Base-by-base conservation (phyloP, 306 rosid species). In the Cucurbita ficifolia region DNA sequence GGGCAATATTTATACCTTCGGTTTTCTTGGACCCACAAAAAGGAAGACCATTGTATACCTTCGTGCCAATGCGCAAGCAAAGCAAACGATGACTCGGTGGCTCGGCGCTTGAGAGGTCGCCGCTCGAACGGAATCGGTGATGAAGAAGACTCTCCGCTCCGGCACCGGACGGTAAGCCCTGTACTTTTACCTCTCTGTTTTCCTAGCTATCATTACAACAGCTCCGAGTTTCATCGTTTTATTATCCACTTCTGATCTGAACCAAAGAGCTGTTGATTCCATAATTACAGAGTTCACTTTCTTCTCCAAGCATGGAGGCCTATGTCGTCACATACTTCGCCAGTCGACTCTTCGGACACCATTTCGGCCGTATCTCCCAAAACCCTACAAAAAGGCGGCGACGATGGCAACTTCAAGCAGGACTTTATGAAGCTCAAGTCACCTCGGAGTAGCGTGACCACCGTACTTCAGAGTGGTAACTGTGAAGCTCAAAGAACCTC, bases 401-500 rank as follows among this genome's bases (percentile, higher is more conserved):
- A 42, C 29, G 51, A 50, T 43, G 76, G 49, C 71, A 64, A 77
- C 52, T 75, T 78, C 12, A 82, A 61, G 85, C 79, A 68, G 70
- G 78, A 78, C 74, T 78, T 86, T 50, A 21, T 77, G 50, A 62
- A 63, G 69, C 78, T 84, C 36, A 83, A 70, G 70, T 40, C 67
- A 51, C 77, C 75, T 17, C 51, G 24, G 0, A 72, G 40, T 48
- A 83, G 72, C 29, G 85, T 81, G 24, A 53, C 82, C 42, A 58
- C 76, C 14, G 82, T 83, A 78, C 81, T 88, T 77, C 90, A 79
- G 54, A 77, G 76, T 52, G 78, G 88, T 79, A 55, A 73, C 16
- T 67, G 76, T 19, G 80, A 77, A 42, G 88, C 89, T 45, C 78
- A 77, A 75, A 62, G 68, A 39, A 50, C 90, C 64, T 82, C 93